phyloP scores from a whole-genome alignment of 2,329 filamentous ascomycete genomes.

The Alternaria gaisen region DNA sequence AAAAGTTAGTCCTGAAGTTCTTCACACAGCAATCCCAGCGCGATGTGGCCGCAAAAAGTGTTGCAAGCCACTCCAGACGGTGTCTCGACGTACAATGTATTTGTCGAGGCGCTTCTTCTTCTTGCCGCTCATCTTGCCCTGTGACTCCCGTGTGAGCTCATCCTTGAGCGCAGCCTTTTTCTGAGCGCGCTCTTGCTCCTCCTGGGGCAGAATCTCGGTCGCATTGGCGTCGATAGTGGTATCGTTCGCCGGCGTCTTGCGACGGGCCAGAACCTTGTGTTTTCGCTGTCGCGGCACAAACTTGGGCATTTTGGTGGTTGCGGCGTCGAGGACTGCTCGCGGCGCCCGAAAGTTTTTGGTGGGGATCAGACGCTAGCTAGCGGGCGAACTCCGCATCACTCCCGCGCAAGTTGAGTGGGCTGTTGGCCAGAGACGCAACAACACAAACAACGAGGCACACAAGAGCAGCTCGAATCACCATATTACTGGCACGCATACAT shows the following conservation, averaged over 20 bases:
- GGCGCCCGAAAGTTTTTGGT: constrained; percentile 47
- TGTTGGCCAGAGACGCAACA: neutral
- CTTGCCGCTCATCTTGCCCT: constrained; percentile 67
- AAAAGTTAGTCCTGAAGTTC: constrained; percentile 8
- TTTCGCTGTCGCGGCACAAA: constrained; percentile 66
- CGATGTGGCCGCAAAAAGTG: neutral
- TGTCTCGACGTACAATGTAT: constrained; percentile 63
- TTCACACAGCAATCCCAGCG: neutral
- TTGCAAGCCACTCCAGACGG: neutral
- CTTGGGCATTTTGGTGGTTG: constrained; percentile 46
- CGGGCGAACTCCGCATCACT: constrained; percentile 23
- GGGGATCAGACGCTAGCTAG: constrained; percentile 40
- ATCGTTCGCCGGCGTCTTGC: constrained; percentile 56
- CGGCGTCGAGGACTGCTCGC: constrained; percentile 17
- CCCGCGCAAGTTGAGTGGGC: constrained; percentile 19
- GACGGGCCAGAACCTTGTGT: constrained; percentile 70
- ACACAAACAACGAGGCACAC: neutral
- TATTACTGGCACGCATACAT: neutral
- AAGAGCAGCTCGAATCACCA: neutral
- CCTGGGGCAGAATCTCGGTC: constrained; percentile 55
- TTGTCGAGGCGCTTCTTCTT: constrained; percentile 75
- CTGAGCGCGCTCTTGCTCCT: constrained; percentile 63
- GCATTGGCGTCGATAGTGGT: constrained; percentile 64
- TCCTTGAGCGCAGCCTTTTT: constrained; percentile 62
- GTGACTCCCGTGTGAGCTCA: constrained; percentile 62